Base-by-base conservation (phyloP, 2,329 filamentous ascomycete species). In the Phaeoacremonium minimum region DNA sequence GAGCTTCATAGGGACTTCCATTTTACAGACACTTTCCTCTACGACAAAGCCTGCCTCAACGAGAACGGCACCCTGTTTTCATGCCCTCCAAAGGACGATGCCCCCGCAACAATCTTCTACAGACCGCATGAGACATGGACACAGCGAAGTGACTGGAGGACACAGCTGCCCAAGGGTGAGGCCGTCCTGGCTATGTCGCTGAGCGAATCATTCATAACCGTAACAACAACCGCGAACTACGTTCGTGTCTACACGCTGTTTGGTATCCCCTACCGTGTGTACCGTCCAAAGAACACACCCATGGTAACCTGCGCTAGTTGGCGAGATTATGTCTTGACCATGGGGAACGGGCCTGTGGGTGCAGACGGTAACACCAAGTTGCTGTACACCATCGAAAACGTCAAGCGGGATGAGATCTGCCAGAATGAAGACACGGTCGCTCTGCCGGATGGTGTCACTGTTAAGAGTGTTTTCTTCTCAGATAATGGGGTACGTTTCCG, bases 51-150 rank as follows among this genome's bases (percentile, higher is more conserved):
- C 15, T 97, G 91, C 52, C 70, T 98, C 39, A 82, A 87, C 49
- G 85, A 94, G 40, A 82, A 87, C 38, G 91, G 93, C 13, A 75
- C 88, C 1, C 72, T 95, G 1, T 96, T 96, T 55, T 85, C 89
- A 1, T 91, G 86, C 42, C 85, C 83, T 15, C 80, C 87, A 2
- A 73, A 70, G 7, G 74, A 79, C 19, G 77, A 81, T 40, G 49
- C 59, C 8, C 81, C 86, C 3, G 87, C 91, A 4, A 83, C 81
- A 19, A 79, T 98, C n/a, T 96, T 95, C 62, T 98, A 97, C 61
- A 80, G 93, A 6, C 93, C 94, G 0, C 93, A 98, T 55, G 91
- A 98, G 64, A 94, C 87, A 1, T 98, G 93, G 93, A 96, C 90
- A 3, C 77, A 87, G 33, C 77, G 93, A 35, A 78, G 80, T 15